Evolutionary conservation across 768 basidiomycete species (phyloP).

Genomic region (Lentinula guzmanii): DNA sequence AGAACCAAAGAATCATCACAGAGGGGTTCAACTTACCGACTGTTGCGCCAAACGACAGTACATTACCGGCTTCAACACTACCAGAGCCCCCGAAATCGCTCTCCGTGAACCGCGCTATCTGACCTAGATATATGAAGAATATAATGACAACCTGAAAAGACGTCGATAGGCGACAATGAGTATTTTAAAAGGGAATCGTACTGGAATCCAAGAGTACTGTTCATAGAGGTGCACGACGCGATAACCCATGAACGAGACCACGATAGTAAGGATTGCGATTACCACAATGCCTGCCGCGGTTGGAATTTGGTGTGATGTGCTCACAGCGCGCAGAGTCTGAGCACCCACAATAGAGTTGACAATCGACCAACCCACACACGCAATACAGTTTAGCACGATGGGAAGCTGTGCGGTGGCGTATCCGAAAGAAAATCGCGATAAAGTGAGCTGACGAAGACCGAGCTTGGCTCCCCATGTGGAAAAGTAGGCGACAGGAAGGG

Average conservation of each 20-base stretch:
- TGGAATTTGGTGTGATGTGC: slow-evolving; percentile 2
- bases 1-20: slow-evolving; percentile 8
- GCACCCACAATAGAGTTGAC: slow-evolving; percentile 61
- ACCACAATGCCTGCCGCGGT: slow-evolving; percentile 1
- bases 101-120: background rate
- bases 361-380: slow-evolving; percentile 51
- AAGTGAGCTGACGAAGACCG: slow-evolving; percentile 58
- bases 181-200: background rate
- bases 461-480: slow-evolving; percentile 52
- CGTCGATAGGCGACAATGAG: background rate
- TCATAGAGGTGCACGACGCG: slow-evolving; percentile 3
- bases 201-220: slow-evolving; percentile 4
- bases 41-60: slow-evolving; percentile 45
- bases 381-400: slow-evolving; percentile 10
- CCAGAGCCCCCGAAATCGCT: slow-evolving; percentile 1
- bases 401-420: background rate
- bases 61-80: slow-evolving; percentile 16
- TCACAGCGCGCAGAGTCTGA: slow-evolving; percentile 23
- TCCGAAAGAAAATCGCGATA: slow-evolving; percentile 19
- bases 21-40: slow-evolving; percentile 52
- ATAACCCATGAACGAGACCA: slow-evolving; percentile 2
- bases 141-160: background rate
- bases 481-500: slow-evolving; percentile 1
- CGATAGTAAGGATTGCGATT: background rate
- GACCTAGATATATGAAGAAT: slow-evolving; percentile 4